phyloP scores from a whole-genome alignment of 345 rosid genomes.

The Kandelia obovata region DNA sequence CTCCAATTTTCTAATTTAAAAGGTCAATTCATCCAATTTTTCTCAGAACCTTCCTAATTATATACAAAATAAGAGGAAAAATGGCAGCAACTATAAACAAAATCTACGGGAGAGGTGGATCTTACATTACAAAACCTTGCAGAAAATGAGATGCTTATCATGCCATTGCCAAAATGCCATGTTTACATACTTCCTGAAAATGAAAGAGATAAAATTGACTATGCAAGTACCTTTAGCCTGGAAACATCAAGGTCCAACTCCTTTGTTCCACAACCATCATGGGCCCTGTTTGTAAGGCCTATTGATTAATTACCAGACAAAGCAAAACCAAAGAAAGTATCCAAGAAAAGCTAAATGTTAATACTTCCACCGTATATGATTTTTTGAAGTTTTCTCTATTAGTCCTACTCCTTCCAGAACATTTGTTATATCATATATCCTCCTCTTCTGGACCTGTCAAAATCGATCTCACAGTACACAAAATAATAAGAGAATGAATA shows the following conservation, averaged over 20 bases:
- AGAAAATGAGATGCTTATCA: too few species aligned
- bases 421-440: slow-evolving; percentile 85
- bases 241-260: slow-evolving; percentile 44
- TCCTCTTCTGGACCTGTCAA: slow-evolving; percentile 75
- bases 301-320: slow-evolving; percentile 18
- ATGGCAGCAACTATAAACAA: too few species aligned
- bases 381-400: slow-evolving; percentile 80
- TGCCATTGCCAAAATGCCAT: too few species aligned
- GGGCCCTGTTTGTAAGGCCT: slow-evolving; percentile 44
- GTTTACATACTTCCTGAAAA: neutral
- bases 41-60: too few species aligned
- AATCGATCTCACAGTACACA: neutral
- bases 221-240: slow-evolving; percentile 42
- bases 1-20: too few species aligned
- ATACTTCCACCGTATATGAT: slow-evolving; percentile 80
- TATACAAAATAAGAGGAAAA: too few species aligned
- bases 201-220: slow-evolving; percentile 12
- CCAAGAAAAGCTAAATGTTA: slow-evolving; percentile 10
- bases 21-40: too few species aligned
- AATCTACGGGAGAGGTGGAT: too few species aligned
- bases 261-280: slow-evolving; percentile 41
- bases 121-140: too few species aligned
- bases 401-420: slow-evolving; percentile 78
- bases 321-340: slow-evolving; percentile 5
- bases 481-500: neutral